phyloP scores from a whole-genome alignment of 2,329 filamentous ascomycete genomes.

The Phyllosticta paracitricarpa region DNA sequence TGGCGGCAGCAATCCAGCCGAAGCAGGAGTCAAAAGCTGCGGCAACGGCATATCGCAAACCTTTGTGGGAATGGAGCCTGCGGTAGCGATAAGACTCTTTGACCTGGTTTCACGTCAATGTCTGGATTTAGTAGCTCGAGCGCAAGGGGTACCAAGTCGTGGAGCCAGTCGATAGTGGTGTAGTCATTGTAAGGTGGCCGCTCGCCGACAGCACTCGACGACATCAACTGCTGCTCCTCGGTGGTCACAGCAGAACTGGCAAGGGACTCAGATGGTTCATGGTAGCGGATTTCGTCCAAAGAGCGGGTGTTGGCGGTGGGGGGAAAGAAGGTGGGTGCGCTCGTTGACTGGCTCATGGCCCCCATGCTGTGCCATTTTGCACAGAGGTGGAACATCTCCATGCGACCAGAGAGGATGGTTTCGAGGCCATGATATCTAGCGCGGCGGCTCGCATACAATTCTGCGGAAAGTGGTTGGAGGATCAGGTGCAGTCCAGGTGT shows the following conservation, averaged over 20 bases:
- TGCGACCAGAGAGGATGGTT: too few relatives aligned
- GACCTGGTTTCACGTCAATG: conserved; percentile 26
- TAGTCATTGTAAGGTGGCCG: conserved; percentile 52
- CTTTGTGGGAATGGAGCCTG: conserved; percentile 32
- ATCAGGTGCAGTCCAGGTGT: too few relatives aligned
- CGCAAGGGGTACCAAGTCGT: conserved; percentile 38
- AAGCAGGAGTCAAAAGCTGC: conserved; percentile 41
- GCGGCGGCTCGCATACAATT: too few relatives aligned
- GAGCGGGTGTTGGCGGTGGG: conserved; percentile 17
- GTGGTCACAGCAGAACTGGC: conserved; percentile 35
- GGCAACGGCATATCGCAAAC: conserved; percentile 32
- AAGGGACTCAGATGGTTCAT: conserved; percentile 34
- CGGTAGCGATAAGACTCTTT: conserved; percentile 48
- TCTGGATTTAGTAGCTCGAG: background rate
- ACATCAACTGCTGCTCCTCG: conserved; percentile 38
- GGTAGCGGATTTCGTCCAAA: conserved; percentile 26
- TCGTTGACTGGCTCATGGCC: conserved; percentile 16
- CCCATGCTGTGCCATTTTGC: background rate
- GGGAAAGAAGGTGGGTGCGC: conserved; percentile 22
- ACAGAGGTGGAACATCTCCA: too few relatives aligned
- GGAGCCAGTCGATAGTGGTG: conserved; percentile 53
- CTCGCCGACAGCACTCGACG: conserved; percentile 41
- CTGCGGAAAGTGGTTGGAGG: too few relatives aligned
- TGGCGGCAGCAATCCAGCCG: conserved; percentile 46
- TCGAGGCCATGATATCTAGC: too few relatives aligned